These are phyloP conservation scores for Phytopythium mirpurense DNA, from an alignment of 352 stramenopile genomes.

Conservation along the genomic window DNA sequence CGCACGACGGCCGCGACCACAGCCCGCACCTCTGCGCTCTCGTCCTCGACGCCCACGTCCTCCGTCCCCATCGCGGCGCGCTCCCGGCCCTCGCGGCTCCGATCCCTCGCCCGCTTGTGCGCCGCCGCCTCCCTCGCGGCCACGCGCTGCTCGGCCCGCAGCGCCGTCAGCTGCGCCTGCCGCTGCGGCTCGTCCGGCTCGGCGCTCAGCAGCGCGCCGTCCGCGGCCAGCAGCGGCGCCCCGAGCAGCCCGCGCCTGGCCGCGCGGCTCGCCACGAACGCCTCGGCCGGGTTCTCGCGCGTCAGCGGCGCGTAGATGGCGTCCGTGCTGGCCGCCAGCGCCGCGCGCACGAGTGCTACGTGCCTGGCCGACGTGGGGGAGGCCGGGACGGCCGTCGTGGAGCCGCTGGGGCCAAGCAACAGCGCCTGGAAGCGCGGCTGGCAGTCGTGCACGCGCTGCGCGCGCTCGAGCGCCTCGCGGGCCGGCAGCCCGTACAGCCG, in stretches of 20 bases:
- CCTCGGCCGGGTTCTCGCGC: slow-evolving; percentile 32
- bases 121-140: slow-evolving; percentile 35
- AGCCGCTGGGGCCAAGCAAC: slow-evolving; percentile 13
- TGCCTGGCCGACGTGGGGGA: slow-evolving; percentile 50
- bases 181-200: slow-evolving; percentile 18
- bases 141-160: slow-evolving; percentile 32
- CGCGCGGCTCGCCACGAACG: slow-evolving; percentile 31
- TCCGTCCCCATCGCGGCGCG: slow-evolving; percentile 19
- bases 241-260: slow-evolving; percentile 50
- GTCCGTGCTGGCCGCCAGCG: slow-evolving; percentile 45
- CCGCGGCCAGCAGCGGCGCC: slow-evolving; percentile 30
- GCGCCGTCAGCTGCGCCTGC: slow-evolving; percentile 21
- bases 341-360: slow-evolving; percentile 33
- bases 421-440: slow-evolving; percentile 29
- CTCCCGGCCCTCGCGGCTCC: slow-evolving; percentile 14
- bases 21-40: background rate
- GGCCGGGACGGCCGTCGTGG: slow-evolving; percentile 7
- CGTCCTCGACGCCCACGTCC: slow-evolving; percentile 12
- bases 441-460: slow-evolving; percentile 65
- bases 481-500: slow-evolving; percentile 62
- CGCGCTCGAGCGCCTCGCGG: slow-evolving; percentile 51
- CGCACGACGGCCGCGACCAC: background rate
- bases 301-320: slow-evolving; percentile 59
- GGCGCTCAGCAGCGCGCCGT: slow-evolving; percentile 59
- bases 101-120: slow-evolving; percentile 25